Evolutionary conservation across 768 basidiomycete genomes (phyloP).

Genomic region (Phaeolepiota aurea): DNA sequence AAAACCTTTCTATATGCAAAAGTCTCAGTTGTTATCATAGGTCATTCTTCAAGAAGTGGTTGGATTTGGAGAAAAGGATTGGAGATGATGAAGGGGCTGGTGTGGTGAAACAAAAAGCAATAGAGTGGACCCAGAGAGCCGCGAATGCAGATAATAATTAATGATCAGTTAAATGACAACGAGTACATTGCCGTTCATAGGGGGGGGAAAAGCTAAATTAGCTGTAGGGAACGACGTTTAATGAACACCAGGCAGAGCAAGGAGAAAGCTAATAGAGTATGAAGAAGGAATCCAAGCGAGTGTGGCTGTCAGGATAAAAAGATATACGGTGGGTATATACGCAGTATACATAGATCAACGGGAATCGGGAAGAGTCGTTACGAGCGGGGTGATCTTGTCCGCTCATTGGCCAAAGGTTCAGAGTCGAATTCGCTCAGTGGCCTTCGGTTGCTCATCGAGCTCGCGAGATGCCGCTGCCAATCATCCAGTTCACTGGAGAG

Average conservation of each 20-base stretch:
- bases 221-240: slow-evolving; percentile 9
- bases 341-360: slow-evolving; percentile 29
- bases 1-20: slow-evolving; percentile 1
- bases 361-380: slow-evolving; percentile 22
- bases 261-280: slow-evolving; percentile 14
- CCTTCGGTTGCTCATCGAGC: slow-evolving; percentile 67
- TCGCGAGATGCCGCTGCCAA: slow-evolving; percentile 80
- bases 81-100: slow-evolving; percentile 83
- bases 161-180: slow-evolving; percentile 15
- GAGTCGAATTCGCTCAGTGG: slow-evolving; percentile 68
- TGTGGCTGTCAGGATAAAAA: slow-evolving; percentile 12
- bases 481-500: slow-evolving; percentile 77
- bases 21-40: slow-evolving; percentile 27
- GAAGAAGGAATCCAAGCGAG: slow-evolving; percentile 18
- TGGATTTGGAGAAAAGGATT: slow-evolving; percentile 71
- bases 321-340: slow-evolving; percentile 40
- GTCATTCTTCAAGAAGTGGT: slow-evolving; percentile 98
- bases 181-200: slow-evolving; percentile 1
- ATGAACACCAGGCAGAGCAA: slow-evolving; percentile 10
- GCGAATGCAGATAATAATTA: slow-evolving; percentile 22
- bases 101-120: slow-evolving; percentile 78
- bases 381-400: slow-evolving; percentile 52
- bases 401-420: slow-evolving; percentile 42
- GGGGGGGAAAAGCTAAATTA: slow-evolving; percentile 13
- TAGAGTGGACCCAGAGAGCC: slow-evolving; percentile 83